A percentile compares a stretch with the other conserved stretches of the same genome.
Evolutionary conservation across 1,284 basidiomycete species (phyloP).

Genomic region (Polyporus tsugae): DNA sequence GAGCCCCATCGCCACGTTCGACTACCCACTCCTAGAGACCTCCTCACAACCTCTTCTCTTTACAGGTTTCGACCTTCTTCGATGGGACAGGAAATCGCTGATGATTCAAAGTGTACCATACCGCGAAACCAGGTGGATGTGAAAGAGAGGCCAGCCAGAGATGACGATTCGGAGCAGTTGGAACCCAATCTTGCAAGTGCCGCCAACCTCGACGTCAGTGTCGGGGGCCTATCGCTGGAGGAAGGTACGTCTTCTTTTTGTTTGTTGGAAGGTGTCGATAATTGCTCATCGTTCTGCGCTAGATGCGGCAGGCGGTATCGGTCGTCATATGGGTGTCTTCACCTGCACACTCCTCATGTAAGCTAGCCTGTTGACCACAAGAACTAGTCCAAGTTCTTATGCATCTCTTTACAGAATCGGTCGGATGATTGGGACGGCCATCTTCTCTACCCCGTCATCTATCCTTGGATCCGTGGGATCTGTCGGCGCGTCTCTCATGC

Average conservation of each 20-base stretch:
- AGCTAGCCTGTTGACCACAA: constrained; percentile 9
- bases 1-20: background rate
- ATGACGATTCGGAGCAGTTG: constrained; percentile 24
- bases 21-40: background rate
- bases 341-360: constrained; percentile 43
- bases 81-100: constrained; percentile 6
- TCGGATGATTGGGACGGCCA: constrained; percentile 66
- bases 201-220: constrained; percentile 25
- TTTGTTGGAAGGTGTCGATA: too few relatives aligned
- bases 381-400: background rate
- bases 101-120: constrained; percentile 5
- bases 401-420: constrained; percentile 49
- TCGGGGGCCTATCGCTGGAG: constrained; percentile 28
- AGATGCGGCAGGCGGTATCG: constrained; percentile 43
- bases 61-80: constrained; percentile 16
- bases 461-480: constrained; percentile 72
- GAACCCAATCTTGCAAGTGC: constrained; percentile 4
- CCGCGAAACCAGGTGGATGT: constrained; percentile 18
- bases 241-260: constrained; percentile 22
- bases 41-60: constrained; percentile 16
- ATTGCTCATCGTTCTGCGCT: background rate
- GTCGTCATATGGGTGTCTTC: constrained; percentile 43
- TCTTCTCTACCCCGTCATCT: constrained; percentile 69
- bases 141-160: constrained; percentile 20
- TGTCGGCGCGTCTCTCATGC: constrained; percentile 66